Percentiles rank a stretch among this genome's conserved stretches.
phyloP scores from a whole-genome alignment of 768 basidiomycete genomes.

The Rhizopogon vesiculosus region DNA sequence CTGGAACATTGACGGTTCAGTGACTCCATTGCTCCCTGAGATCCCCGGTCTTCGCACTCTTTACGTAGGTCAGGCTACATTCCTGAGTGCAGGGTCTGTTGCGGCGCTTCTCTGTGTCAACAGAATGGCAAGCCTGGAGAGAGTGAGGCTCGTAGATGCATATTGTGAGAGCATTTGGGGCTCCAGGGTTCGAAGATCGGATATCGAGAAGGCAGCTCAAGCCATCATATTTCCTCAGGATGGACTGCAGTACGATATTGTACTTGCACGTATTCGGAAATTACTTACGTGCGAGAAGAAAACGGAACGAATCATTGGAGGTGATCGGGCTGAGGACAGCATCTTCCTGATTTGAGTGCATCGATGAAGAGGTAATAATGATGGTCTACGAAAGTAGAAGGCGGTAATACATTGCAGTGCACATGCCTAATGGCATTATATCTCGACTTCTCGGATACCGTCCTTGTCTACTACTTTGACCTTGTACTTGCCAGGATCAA shows the following conservation, averaged over 20 bases:
- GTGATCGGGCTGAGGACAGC: conserved; percentile 38
- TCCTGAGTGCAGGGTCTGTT: conserved; percentile 36
- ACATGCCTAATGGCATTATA: conserved; percentile 35
- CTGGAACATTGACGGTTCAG: conserved; percentile 4
- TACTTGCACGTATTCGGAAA: conserved; percentile 30
- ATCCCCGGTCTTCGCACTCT: conserved; percentile 38
- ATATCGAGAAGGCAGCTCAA: conserved; percentile 36
- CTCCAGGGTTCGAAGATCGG: conserved; percentile 41
- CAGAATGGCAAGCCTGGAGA: conserved; percentile 20
- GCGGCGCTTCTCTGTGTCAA: conserved; percentile 30
- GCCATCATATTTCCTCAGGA: conserved; percentile 1
- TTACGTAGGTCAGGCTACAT: conserved; percentile 46
- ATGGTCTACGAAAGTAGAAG: not conserved
- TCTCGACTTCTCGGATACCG: conserved; percentile 75
- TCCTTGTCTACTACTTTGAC: conserved; percentile 92
- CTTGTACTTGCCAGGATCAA: conserved; percentile 78
- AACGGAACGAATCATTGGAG: conserved; percentile 50
- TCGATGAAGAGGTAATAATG: not conserved
- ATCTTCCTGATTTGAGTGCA: conserved; percentile 13
- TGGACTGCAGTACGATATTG: conserved; percentile 8
- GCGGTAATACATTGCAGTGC: not conserved
- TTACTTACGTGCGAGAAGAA: conserved; percentile 45
- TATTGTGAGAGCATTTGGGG: conserved; percentile 60
- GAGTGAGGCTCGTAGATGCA: conserved; percentile 45
- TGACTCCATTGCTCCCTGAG: conserved; percentile 28